Evolutionary conservation across 371 early-diverging fungal species (phyloP), one percentile per base, ranked within the genome.

Genomic region (Mucor plumbeus): DNA sequence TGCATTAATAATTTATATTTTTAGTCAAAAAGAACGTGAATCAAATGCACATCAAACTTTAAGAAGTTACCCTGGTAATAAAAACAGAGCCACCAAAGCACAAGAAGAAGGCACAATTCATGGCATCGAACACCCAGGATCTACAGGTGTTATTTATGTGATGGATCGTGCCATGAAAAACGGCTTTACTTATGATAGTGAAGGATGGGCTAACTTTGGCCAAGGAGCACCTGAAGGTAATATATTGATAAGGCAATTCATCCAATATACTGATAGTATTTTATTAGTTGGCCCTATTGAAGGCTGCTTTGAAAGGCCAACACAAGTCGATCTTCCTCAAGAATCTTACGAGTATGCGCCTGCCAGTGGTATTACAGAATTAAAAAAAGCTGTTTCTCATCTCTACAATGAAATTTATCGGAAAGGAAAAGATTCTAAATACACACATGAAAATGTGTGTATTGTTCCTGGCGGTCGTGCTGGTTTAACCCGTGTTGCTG

Each of bases 151-250:
- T 4, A 83, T 83, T 43, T 85, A 85, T 61, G 83, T 81, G 13
- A 85, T 76, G 79, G 85, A 85, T 64, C 70, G 85, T n/a, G 85
- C 85, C 9, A 61, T 64, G 21, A 71, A 73, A 14, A 68, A 68
- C 19, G 85, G 85, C 6, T 85, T 71, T 67, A 68, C 71, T 17
- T 68, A 68, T 54, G 71, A 43, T 8, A 67, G 73, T 44, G 34
- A 67, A 33, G 63, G 56, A 4, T 85, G 85, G 85, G 67, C 82
- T 10, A 85, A 85, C 47, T 85, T 85, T 63, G 85, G 85, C 4
- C 83, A 83, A 72, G 85, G 85, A 33, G 83, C 85, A 0, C 85
- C 85, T 11, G 85, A 85, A 74, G 83, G 81, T 71, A 79, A 75
- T 21, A 13, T 17, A 11, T 14, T 14, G 21, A 8, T 10, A 50